Percentiles rank a stretch among this genome's conserved stretches.
phyloP scores from a whole-genome alignment of 768 basidiomycete species.

The Pisolithus albus region DNA sequence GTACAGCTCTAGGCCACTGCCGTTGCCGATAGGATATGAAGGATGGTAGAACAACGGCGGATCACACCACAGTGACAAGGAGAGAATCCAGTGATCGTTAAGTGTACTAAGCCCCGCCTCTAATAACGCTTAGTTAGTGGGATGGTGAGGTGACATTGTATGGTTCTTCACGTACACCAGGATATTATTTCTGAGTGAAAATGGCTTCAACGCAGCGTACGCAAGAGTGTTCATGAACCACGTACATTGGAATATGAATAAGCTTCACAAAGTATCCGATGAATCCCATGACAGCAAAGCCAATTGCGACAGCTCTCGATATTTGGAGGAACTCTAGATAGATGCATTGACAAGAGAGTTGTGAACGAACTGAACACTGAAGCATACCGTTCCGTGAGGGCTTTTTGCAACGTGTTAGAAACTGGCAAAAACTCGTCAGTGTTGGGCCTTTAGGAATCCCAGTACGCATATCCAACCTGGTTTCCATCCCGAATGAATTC shows the following conservation, averaged over 20 bases:
- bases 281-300: constrained; percentile 99
- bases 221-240: constrained; percentile 14
- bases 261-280: constrained; percentile 99
- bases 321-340: constrained; percentile 85
- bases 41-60: constrained; percentile 14
- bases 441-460: neutral
- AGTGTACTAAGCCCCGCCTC: constrained; percentile 64
- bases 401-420: constrained; percentile 95
- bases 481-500: constrained; percentile 91
- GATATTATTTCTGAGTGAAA: constrained; percentile 77
- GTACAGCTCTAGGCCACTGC: neutral
- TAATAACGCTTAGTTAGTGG: constrained; percentile 23
- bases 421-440: constrained; percentile 43
- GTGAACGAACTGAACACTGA: constrained; percentile 9
- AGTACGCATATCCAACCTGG: constrained; percentile 45
- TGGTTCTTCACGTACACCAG: constrained; percentile 69
- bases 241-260: constrained; percentile 97
- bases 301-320: constrained; percentile 92
- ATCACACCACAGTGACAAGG: constrained; percentile 2
- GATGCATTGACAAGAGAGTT: constrained; percentile 1
- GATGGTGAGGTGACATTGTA: constrained; percentile 19
- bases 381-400: constrained; percentile 83
- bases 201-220: constrained; percentile 5
- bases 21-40: constrained; percentile 6
- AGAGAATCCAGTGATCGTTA: constrained; percentile 7